These are phyloP conservation scores for Batrachochytrium dendrobatidis DNA, from an alignment of 371 early-diverging fungal genomes.

Conservation along the genomic window DNA sequence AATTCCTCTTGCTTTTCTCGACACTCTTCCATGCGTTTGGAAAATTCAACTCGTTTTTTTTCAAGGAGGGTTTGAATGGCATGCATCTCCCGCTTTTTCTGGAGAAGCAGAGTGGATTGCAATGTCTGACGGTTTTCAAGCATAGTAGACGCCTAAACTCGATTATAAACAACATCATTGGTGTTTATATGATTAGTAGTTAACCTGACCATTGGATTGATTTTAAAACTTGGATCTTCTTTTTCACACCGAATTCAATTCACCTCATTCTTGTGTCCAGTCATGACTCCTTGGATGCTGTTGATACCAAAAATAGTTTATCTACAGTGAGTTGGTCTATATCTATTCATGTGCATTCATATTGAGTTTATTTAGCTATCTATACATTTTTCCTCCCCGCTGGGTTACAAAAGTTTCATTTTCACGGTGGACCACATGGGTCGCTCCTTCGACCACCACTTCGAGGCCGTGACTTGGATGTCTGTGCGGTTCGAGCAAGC, in stretches of 20 bases:
- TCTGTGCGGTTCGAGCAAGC: not conserved
- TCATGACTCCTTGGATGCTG: slow-evolving; percentile 1
- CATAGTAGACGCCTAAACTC: slow-evolving; percentile 3
- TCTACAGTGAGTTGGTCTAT: not conserved
- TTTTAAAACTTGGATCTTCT: not conserved
- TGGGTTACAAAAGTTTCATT: slow-evolving; percentile 44
- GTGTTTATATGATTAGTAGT: not conserved
- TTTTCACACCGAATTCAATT: no score
- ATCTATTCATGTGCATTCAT: not conserved
- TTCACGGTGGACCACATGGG: slow-evolving; percentile 10
- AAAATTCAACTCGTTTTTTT: slow-evolving; percentile 42
- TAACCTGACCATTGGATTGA: not conserved
- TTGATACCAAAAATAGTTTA: not conserved
- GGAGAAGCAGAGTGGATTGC: slow-evolving; percentile 46
- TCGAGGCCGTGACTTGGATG: not conserved
- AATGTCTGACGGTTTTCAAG: slow-evolving; percentile 37
- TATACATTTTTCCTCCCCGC: slow-evolving; percentile 41
- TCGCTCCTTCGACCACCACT: slow-evolving; percentile 14
- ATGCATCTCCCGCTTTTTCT: slow-evolving; percentile 48
- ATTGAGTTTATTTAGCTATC: not conserved
- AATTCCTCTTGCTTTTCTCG: slow-evolving; percentile 50
- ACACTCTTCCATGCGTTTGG: slow-evolving; percentile 52
- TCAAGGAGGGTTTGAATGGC: slow-evolving; percentile 40
- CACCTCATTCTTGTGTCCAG: not conserved
- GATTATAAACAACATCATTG: not conserved